Percentiles rank a stretch among this genome's conserved stretches.
These are phyloP conservation scores for Phaeosphaeria sp. DNA, from an alignment of 2,329 filamentous ascomycete species.

Conservation along the genomic window DNA sequence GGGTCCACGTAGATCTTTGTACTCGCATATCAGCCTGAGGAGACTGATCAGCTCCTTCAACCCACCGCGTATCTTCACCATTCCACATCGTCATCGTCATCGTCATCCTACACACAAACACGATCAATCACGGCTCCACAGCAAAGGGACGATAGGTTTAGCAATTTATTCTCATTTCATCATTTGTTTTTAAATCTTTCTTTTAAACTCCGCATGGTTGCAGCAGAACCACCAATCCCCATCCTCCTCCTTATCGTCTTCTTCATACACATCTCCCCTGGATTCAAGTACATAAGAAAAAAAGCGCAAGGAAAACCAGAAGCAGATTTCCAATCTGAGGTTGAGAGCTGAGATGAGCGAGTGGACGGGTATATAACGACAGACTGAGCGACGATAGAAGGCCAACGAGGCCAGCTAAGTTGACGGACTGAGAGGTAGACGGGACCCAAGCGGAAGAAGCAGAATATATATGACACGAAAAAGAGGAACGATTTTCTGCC, in stretches of 20 bases:
- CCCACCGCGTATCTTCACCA: no score
- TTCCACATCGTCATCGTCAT: no score
- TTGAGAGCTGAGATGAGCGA: not conserved
- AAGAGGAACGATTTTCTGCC: not conserved
- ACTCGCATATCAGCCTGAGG: no score
- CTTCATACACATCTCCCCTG: not conserved
- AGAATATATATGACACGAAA: no score
- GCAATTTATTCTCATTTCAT: not conserved
- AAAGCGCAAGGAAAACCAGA: not conserved
- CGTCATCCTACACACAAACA: no score
- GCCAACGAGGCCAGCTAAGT: not conserved
- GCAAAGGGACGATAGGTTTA: not conserved
- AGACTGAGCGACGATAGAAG: not conserved
- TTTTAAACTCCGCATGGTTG: no score
- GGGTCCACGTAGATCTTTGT: no score
- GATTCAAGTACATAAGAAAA: not conserved
- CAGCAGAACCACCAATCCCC: no score
- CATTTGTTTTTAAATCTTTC: no score
- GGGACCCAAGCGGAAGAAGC: no score
- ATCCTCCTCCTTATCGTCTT: not conserved
- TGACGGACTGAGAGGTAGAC: not conserved
- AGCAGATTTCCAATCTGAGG: not conserved
- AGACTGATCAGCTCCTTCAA: no score
- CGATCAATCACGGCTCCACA: no score
- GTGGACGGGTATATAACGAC: conserved; percentile 8